These are phyloP conservation scores for Diplodia seriata DNA, from an alignment of 2,329 filamentous ascomycete genomes.

Conservation along the genomic window DNA sequence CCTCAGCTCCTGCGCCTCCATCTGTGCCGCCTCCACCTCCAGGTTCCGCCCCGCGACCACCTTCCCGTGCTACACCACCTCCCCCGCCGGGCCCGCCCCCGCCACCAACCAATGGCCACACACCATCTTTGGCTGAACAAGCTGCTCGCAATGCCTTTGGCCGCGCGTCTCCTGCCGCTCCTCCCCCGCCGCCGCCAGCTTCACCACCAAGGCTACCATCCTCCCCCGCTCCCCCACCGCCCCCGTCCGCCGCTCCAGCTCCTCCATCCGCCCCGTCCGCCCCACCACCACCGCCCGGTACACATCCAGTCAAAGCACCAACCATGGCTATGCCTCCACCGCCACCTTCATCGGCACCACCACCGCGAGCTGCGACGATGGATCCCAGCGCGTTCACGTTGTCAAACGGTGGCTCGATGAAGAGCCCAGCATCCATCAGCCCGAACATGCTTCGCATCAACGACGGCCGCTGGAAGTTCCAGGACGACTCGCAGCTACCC, in stretches of 20 bases:
- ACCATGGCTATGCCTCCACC: conserved; percentile 43
- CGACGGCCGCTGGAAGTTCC: conserved; percentile 86
- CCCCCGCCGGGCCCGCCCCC: conserved; percentile 48
- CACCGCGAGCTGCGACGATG: conserved; percentile 62
- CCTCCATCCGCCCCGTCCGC: conserved; percentile 44
- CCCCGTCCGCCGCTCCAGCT: conserved; percentile 35
- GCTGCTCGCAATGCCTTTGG: conserved; percentile 67
- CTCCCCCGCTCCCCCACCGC: conserved; percentile 49
- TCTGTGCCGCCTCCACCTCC: conserved; percentile 63
- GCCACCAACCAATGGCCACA: conserved; percentile 38
- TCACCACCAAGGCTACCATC: conserved; percentile 41
- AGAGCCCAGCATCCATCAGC: conserved; percentile 35
- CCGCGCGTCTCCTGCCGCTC: conserved; percentile 46
- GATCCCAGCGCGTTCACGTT: conserved; percentile 78
- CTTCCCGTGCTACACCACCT: conserved; percentile 55
- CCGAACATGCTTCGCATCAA: conserved; percentile 51
- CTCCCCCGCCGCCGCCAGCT: conserved; percentile 48
- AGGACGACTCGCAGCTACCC: conserved; percentile 79
- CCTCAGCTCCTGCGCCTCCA: conserved; percentile 55
- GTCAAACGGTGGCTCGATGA: conserved; percentile 48
- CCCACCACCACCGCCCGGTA: conserved; percentile 35
- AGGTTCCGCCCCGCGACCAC: conserved; percentile 53
- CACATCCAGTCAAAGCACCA: conserved; percentile 38
- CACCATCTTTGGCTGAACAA: conserved; percentile 55
- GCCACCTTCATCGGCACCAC: conserved; percentile 45